Evolutionary conservation across 2,329 filamentous ascomycete species (phyloP).

Genomic region (Bretziella fagacearum): DNA sequence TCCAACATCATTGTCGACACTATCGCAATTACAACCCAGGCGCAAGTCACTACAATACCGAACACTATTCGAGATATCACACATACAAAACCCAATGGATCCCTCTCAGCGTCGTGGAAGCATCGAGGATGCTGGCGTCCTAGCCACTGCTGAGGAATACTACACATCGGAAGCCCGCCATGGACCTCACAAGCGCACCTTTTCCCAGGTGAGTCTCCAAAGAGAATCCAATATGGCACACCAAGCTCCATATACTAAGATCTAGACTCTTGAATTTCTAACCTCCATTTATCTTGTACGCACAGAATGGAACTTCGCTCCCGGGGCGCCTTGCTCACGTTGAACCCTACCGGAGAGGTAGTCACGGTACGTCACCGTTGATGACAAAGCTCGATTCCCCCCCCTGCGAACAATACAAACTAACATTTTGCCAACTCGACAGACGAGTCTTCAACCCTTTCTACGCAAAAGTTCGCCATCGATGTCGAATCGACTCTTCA

Average conservation of each 20-base stretch:
- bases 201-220: constrained; percentile 36
- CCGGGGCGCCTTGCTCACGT: constrained; percentile 34
- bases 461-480: constrained; percentile 47
- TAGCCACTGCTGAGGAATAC: constrained; percentile 41
- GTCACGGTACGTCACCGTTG: constrained; percentile 31
- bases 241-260: too few species aligned
- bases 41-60: neutral
- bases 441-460: constrained; percentile 13
- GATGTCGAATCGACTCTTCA: constrained; percentile 72
- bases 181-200: constrained; percentile 36
- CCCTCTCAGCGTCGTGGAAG: constrained; percentile 21
- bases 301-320: constrained; percentile 36
- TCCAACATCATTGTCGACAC: too few species aligned
- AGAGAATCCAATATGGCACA: too few species aligned
- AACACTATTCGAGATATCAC: neutral
- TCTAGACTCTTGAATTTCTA: neutral
- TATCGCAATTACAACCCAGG: too few species aligned
- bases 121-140: constrained; percentile 32
- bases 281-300: neutral
- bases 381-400: neutral
- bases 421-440: neutral
- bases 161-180: constrained; percentile 40
- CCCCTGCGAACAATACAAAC: neutral
- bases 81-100: constrained; percentile 4
- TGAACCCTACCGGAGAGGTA: constrained; percentile 40